These are phyloP conservation scores for Eucalyptus paniculata DNA, from an alignment of 345 rosid genomes.

Conservation along the genomic window DNA sequence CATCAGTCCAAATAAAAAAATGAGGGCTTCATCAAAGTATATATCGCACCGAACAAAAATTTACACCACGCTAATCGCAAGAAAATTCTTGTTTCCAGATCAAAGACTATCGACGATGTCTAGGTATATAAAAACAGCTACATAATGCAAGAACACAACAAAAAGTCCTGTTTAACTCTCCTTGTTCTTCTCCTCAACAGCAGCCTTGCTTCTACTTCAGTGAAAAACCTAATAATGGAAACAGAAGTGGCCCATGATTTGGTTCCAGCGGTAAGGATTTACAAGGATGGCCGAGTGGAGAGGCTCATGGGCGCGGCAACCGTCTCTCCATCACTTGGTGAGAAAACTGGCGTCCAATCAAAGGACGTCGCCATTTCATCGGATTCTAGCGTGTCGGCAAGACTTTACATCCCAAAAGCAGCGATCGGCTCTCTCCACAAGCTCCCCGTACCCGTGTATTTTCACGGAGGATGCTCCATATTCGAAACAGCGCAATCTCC, in stretches of 20 bases:
- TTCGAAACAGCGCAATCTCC: constrained; percentile 4
- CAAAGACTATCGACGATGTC: not conserved
- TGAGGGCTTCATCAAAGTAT: not conserved
- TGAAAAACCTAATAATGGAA: not conserved
- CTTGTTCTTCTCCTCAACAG: not conserved
- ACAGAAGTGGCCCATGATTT: constrained; percentile 1
- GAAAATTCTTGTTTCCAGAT: not conserved
- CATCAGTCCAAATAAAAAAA: not conserved
- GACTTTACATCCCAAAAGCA: constrained; percentile 17
- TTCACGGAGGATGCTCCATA: constrained; percentile 22
- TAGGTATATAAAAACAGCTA: not conserved
- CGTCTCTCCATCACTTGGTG: constrained; percentile 3
- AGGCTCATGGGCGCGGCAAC: constrained; percentile 2
- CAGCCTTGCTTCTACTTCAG: not conserved
- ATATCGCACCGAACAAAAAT: too few relatives aligned
- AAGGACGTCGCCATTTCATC: constrained; percentile 6
- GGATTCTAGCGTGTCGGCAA: not conserved
- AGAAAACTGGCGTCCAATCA: constrained; percentile 4
- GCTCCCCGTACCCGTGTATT: constrained; percentile 17
- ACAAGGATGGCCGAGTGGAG: constrained; percentile 17
- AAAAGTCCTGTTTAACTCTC: not conserved
- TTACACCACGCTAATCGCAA: not conserved
- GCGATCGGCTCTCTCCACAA: not conserved
- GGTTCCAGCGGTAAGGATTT: constrained; percentile 1
- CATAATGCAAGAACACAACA: not conserved